A percentile compares a stretch with the other conserved stretches of the same genome.
Evolutionary conservation across 1,284 basidiomycete genomes (phyloP).

Genomic region (Rhodotorula sp.): DNA sequence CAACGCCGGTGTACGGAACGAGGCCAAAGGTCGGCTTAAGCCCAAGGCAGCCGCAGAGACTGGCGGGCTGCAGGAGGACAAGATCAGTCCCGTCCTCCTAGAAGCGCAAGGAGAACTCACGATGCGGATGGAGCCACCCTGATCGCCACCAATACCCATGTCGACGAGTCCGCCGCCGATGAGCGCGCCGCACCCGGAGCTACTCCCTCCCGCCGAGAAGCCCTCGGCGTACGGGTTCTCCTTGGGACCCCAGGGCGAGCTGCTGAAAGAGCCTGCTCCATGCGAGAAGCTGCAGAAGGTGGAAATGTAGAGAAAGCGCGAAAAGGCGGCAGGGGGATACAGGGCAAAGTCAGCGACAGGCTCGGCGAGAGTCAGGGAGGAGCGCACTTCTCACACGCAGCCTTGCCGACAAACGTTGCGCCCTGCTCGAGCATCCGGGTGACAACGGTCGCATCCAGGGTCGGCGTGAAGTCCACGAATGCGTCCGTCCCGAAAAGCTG

Average conservation of each 20-base stretch:
- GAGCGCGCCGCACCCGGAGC: slow-evolving; percentile 57
- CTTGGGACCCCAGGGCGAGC: slow-evolving; percentile 53
- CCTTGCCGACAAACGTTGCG: slow-evolving; percentile 55
- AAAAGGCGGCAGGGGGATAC: too few species aligned
- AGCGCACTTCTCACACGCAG: slow-evolving; percentile 51
- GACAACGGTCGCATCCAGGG: slow-evolving; percentile 56
- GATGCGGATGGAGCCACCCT: slow-evolving; percentile 57
- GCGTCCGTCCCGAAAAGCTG: slow-evolving; percentile 54
- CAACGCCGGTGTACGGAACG: slow-evolving; percentile 58
- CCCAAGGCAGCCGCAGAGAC: slow-evolving; percentile 58
- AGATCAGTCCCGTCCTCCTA: background rate
- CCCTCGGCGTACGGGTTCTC: slow-evolving; percentile 57
- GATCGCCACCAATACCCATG: slow-evolving; percentile 59
- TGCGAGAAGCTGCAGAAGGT: slow-evolving; percentile 50
- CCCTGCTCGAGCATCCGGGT: slow-evolving; percentile 57
- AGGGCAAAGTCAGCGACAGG: slow-evolving; percentile 1
- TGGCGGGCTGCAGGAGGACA: slow-evolving; percentile 51
- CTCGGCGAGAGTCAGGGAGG: too few species aligned
- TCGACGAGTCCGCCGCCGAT: slow-evolving; percentile 55
- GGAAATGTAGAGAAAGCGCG: too few species aligned
- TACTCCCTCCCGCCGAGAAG: slow-evolving; percentile 57
- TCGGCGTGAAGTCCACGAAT: slow-evolving; percentile 50
- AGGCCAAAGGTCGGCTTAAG: slow-evolving; percentile 58
- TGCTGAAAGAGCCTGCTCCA: slow-evolving; percentile 53
- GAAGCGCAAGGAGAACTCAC: background rate